Evolutionary conservation across 75 land plant species (phyloP), one percentile per base, ranked within the genome.

Genomic region (Pinus tabuliformis): DNA sequence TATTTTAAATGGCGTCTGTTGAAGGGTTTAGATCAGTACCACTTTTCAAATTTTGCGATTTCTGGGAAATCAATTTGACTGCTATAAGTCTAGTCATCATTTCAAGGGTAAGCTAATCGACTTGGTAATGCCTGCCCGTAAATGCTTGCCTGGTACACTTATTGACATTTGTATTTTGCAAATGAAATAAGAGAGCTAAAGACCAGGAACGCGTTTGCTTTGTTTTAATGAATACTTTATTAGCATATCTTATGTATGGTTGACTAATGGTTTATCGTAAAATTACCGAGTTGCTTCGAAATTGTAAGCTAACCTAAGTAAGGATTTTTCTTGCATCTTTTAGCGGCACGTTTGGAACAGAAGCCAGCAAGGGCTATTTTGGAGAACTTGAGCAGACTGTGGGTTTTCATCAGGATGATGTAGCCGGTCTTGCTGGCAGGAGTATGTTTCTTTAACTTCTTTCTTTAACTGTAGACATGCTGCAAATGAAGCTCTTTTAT

Each of bases 381-480:
- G 76, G 70, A 22, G 76, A 75, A 39, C 61, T 75, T 61, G 64
- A 75, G 8, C 76, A 75, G 65, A 12, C 65, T 16, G 45, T 20
- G 16, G 76, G 76, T 9, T 60, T 75, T 60, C 22, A 60, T 60
- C 76, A 59, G 39, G 64, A 75, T 33, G 76, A 75, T 22, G 42
- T 60, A 14, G 49, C 52, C 6, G 37, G 15, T 22, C 68, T 75
- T 36, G 21, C 76, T 30, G 64, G 70, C 42, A 75, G 39, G 33
- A 60, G 74, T 72, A 72, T 16, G 58, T 7, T 22, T 9, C 33
- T 56, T 72, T 17, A 56, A 18, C 21, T 59, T 5, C 0, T 30
- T 68, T 66, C 15, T 14, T 6, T 68, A 3, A 20, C 42, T 42
- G n/a, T 68, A 11, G 52, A 45, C 8, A 45, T 45, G 52, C 52